Evolutionary conservation across 108 stramenopile species (phyloP), one percentile per base, ranked within the genome.

Genomic region (Cylindrotheca fusiformis): DNA sequence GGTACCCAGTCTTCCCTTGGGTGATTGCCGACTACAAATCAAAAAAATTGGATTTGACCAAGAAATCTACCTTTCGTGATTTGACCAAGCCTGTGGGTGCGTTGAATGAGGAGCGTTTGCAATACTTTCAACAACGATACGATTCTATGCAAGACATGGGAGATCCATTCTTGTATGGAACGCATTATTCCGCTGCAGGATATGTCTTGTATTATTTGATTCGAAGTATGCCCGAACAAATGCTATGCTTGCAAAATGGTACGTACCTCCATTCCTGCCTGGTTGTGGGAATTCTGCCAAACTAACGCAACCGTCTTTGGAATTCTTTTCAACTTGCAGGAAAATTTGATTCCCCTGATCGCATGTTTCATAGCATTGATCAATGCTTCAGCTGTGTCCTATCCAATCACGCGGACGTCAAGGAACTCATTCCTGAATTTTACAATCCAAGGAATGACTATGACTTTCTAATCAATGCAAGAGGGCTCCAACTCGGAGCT

Each of bases 1-100:
- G 97, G 56, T 99, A 99, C 76, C 99, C 99, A 22, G 97, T 99
- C 17, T 97, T 97, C 74, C 99, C 99, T 8, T 98, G 98, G 97
- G 88, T 99, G 10, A 49, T 99, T 20, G 50, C 80, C 29, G 90
- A 95, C 75, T 99, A 93, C 72, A 68, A 48, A 46, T 78, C 80
- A 54, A 25, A 59, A 10, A 85, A 65, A 32, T 70, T 97, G 50
- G 90, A 95, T 75, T 64, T 85, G 71, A 80, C 29, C 18, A 55
- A 84, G 24, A 53, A 68, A 14, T 47, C 55, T 2, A 83, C 77
- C 22, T 91, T 93, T 67, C 91, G 98, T 12, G 97, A 99, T 81
- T 65, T 99, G 65, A 69, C 91, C n/a, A 95, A 95, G 61, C 98
- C 98, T 21, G 81, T 99, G n/a, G 98, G 98, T 18, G 97, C 96